Conservation (phyloP, 805 yeast species). For the Metschnikowia gelsemii region DNA sequence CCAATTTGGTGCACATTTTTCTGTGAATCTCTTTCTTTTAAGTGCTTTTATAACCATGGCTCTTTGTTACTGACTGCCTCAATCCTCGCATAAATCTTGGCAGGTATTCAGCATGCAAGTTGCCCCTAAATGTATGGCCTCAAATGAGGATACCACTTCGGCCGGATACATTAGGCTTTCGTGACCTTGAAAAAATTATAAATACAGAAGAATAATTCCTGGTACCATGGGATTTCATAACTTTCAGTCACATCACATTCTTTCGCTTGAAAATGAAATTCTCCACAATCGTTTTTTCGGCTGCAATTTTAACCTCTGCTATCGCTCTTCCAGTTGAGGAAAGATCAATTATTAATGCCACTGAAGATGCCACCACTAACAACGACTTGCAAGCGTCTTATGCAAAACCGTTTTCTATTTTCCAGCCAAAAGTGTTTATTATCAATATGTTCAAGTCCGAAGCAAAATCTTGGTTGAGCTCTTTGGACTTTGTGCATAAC, state of each 20-base stretch:
- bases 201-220: too few relatives aligned
- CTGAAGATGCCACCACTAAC: conserved; percentile 15
- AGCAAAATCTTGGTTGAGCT: conserved; percentile 50
- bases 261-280: conserved; percentile 19
- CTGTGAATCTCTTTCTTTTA: too few relatives aligned
- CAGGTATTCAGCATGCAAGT: too few relatives aligned
- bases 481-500: conserved; percentile 52
- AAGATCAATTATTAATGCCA: conserved; percentile 14
- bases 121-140: too few relatives aligned
- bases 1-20: too few relatives aligned
- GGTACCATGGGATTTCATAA: neutral
- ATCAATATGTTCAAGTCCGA: conserved; percentile 57
- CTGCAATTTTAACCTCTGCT: conserved; percentile 16
- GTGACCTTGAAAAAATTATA: neutral
- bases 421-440: conserved; percentile 54
- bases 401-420: conserved; percentile 33
- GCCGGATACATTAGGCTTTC: neutral
- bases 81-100: too few relatives aligned
- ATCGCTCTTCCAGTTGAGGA: conserved; percentile 20
- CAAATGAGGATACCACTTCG: too few relatives aligned
- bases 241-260: neutral
- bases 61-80: too few relatives aligned
- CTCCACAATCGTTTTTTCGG: conserved; percentile 15
- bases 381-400: conserved; percentile 23
- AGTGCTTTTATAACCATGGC: too few relatives aligned